Conservation (phyloP, 306 rosid species). For the Erythrophleum fordii region DNA sequence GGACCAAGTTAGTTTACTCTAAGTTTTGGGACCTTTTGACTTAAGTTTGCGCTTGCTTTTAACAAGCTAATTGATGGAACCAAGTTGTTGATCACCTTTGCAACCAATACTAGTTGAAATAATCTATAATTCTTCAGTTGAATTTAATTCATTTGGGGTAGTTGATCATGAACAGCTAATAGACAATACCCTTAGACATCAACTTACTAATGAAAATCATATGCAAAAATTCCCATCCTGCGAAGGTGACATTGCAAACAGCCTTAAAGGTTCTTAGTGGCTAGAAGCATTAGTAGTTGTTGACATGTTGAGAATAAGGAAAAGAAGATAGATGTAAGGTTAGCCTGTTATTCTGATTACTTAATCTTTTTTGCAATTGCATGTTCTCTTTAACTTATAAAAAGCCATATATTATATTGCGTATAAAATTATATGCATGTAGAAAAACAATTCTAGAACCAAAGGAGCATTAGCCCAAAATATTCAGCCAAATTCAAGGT, state of each 20-base stretch:
- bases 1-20: not conserved
- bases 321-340: conserved; percentile 54
- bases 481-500: not conserved
- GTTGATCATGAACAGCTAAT: conserved; percentile 40
- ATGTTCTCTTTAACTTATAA: not conserved
- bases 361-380: not conserved
- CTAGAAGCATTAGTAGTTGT: conserved; percentile 69
- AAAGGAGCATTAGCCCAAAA: too few relatives aligned
- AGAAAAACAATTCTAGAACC: not conserved
- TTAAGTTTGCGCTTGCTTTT: not conserved
- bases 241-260: conserved; percentile 42
- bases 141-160: conserved; percentile 43
- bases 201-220: conserved; percentile 30
- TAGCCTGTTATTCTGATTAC: too few relatives aligned
- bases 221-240: conserved; percentile 32
- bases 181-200: conserved; percentile 34
- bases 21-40: too few relatives aligned
- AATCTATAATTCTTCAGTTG: conserved; percentile 49
- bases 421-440: not conserved
- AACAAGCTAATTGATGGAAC: conserved; percentile 38
- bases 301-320: conserved; percentile 68
- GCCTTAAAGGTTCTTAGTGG: conserved; percentile 78
- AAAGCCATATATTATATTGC: not conserved
- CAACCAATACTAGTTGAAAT: conserved; percentile 65
- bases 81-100: conserved; percentile 83